phyloP scores from a whole-genome alignment of 768 basidiomycete species.

The Russula ochroleuca region DNA sequence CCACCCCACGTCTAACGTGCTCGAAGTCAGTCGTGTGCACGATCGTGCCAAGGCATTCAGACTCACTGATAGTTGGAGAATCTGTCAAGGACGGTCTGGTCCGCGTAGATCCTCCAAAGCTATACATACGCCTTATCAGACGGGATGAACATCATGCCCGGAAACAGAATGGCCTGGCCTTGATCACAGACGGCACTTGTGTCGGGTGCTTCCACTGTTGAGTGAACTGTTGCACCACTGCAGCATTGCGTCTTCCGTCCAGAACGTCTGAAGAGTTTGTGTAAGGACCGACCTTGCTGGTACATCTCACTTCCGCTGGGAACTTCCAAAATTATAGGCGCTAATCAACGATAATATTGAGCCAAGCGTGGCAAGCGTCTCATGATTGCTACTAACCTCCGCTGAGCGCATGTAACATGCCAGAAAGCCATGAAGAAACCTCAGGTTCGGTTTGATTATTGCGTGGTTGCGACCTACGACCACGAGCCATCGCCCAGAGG shows the following conservation, averaged over 20 bases:
- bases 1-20: constrained; percentile 20
- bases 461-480: background rate
- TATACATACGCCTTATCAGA: background rate
- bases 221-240: constrained; percentile 29
- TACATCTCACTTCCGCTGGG: constrained; percentile 9
- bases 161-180: constrained; percentile 5
- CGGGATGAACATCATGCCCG: background rate
- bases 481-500: constrained; percentile 15
- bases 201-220: constrained; percentile 28
- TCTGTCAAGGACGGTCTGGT: constrained; percentile 17
- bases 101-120: constrained; percentile 30
- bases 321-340: constrained; percentile 22
- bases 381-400: constrained; percentile 11
- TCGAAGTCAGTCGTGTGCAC: background rate
- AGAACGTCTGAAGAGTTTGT: background rate
- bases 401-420: constrained; percentile 21
- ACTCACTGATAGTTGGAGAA: constrained; percentile 30
- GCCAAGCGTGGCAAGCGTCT: background rate
- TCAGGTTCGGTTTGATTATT: constrained; percentile 16
- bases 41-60: background rate
- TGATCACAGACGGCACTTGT: constrained; percentile 21
- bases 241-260: background rate
- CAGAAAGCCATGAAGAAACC: constrained; percentile 4
- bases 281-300: constrained; percentile 14
- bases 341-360: constrained; percentile 1